Evolutionary conservation across 78 protist genomes (phyloP), one percentile per base, ranked within the genome.

Genomic region (Dictyostelium purpureum): DNA sequence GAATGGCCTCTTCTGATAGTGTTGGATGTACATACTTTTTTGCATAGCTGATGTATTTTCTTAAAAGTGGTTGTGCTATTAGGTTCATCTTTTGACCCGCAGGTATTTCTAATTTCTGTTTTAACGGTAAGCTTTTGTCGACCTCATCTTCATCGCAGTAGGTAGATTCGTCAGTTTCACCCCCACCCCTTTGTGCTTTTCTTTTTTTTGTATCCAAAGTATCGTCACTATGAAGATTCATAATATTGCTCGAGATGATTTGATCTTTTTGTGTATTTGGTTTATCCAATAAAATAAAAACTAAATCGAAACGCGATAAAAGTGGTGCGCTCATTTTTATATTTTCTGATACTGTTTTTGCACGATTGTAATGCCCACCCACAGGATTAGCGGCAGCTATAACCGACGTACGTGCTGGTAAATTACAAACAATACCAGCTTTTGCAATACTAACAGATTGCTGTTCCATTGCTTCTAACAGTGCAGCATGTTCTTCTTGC

Each of bases 401-500:
- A 11, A 99, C 97, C 2, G 98, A 37, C 7, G 99, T 81, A 16
- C 99, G 79, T 6, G 99, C 89, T 2, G 99, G 98, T 37, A 99
- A 95, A 24, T 93, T 93, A 90, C 99, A 97, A 37, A 99, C 99
- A 26, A 98, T 94, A 18, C 99, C 99, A 0, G 99, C 99, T 83
- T 99, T 98, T 33, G 99, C 99, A 14, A 98, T 89, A 89, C 95
- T 81, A 11, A 98, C 96, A 7, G 95, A 54, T 93, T 99, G 99
- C 87, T 99, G 99, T 63, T 99, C 99, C 99, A 99, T 99, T 16
- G 99, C 99, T 90, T 99, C 99, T 7, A 99, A 89, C 12, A 99
- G 96, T 1, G 99, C 98, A 5, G 93, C 37, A 87, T 97, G 98
- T 59, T 97, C 97, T 49, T 67, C 24, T 0, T 75, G 24, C 99